Conservation (phyloP, 805 yeast species). For the Candida vaughaniae region DNA sequence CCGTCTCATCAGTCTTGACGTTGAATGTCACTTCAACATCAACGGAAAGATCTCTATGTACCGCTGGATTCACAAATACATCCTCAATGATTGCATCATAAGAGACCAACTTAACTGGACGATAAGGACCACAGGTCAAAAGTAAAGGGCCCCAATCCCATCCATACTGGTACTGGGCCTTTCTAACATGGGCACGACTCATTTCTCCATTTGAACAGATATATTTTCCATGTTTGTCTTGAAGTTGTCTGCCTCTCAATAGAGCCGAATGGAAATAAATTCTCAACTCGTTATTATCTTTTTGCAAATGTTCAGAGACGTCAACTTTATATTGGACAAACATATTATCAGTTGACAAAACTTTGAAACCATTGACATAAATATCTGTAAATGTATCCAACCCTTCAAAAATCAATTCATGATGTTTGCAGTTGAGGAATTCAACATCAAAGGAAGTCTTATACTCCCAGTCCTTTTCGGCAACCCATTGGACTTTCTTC, state of each 20-base stretch:
- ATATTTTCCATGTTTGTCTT: constrained; percentile 24
- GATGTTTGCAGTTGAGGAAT: constrained; percentile 2
- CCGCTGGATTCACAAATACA: constrained; percentile 14
- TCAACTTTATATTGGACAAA: constrained; percentile 33
- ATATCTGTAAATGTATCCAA: constrained; percentile 43
- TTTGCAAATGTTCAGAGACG: constrained; percentile 17
- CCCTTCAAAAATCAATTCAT: constrained; percentile 39
- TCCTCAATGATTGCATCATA: constrained; percentile 16
- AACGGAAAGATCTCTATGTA: constrained; percentile 7
- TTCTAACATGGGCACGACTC: constrained; percentile 42
- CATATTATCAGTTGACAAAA: constrained; percentile 43
- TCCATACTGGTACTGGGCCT: constrained; percentile 54
- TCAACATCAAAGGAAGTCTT: constrained; percentile 15
- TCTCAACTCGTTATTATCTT: constrained; percentile 24
- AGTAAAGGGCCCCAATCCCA: constrained; percentile 59
- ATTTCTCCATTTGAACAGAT: constrained; percentile 42
- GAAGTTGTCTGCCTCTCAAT: constrained; percentile 28
- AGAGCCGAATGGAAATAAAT: constrained; percentile 40
- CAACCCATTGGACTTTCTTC: constrained; percentile 49
- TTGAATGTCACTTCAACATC: constrained; percentile 7
- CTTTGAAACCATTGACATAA: constrained; percentile 32
- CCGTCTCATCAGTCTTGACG: not conserved
- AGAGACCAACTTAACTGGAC: constrained; percentile 30
- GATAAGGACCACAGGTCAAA: constrained; percentile 45
- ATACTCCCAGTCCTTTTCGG: constrained; percentile 49